Conservation (phyloP, 345 rosid genomes). For the Punica granatum region DNA sequence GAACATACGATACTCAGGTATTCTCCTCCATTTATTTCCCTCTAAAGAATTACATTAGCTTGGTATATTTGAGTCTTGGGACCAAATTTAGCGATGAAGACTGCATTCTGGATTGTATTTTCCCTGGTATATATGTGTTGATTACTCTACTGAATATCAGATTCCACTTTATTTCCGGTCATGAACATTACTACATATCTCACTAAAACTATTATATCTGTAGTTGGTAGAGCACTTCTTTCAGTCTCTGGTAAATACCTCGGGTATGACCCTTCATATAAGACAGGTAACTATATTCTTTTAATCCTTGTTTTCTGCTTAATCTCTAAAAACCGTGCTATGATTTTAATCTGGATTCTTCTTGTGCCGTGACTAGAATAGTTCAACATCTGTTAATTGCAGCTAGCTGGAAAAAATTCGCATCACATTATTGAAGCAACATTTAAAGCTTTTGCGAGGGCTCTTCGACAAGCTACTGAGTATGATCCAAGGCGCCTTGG, state of each 20-base stretch:
- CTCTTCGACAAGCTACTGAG: conserved; percentile 85
- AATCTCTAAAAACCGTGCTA: not conserved
- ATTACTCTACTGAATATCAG: not conserved
- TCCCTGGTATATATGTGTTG: not conserved
- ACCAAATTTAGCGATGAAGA: not conserved
- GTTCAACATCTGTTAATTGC: conserved; percentile 15
- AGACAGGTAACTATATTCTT: conserved; percentile 52
- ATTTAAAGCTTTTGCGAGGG: conserved; percentile 95
- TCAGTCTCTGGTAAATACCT: conserved; percentile 84
- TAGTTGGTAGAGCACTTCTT: conserved; percentile 96
- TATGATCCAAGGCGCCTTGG: conserved; percentile 70
- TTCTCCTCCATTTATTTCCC: not conserved
- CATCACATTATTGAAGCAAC: conserved; percentile 96
- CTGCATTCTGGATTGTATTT: not conserved
- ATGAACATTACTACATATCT: not conserved
- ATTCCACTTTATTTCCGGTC: not conserved
- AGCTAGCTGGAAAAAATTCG: conserved; percentile 90
- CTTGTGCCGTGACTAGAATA: not conserved
- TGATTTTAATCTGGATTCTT: not conserved
- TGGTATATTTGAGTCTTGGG: not conserved
- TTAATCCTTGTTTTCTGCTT: not conserved
- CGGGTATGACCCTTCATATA: conserved; percentile 96
- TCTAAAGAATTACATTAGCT: not conserved
- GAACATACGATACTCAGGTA: conserved; percentile 89
- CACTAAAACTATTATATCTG: conserved; percentile 3